Percentiles rank a stretch among this genome's conserved stretches.
phyloP scores from a whole-genome alignment of 768 basidiomycete genomes.

The Macrolepiota fuliginosa region DNA sequence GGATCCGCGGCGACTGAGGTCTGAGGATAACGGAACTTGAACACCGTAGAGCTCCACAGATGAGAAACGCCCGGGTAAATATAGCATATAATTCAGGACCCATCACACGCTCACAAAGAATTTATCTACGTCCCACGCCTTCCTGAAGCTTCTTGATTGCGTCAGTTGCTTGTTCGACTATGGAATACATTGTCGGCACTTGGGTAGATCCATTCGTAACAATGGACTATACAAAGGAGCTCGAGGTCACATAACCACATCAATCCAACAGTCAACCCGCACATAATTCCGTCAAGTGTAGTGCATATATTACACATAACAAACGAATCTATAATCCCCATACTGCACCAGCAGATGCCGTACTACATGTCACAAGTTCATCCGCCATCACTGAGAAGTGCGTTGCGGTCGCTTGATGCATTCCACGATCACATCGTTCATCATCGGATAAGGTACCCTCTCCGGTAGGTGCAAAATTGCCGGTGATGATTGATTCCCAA shows the following conservation, averaged over 20 bases:
- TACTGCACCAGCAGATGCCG: constrained; percentile 23
- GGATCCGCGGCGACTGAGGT: not conserved
- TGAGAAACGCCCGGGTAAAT: not conserved
- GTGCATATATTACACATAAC: too few species aligned
- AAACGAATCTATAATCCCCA: constrained; percentile 30
- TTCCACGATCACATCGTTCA: not conserved
- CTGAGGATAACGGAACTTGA: not conserved
- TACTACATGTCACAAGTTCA: constrained; percentile 27
- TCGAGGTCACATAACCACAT: too few species aligned
- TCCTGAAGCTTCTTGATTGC: not conserved
- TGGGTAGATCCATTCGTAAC: constrained; percentile 4
- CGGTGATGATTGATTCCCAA: not conserved
- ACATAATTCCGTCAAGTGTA: too few species aligned
- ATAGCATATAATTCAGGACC: not conserved
- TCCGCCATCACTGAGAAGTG: constrained; percentile 15
- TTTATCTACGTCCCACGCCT: not conserved
- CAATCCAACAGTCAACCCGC: too few species aligned
- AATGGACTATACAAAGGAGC: not conserved
- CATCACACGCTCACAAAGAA: not conserved
- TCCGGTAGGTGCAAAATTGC: too few species aligned
- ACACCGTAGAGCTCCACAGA: not conserved
- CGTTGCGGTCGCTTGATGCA: not conserved
- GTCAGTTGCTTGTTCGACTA: constrained; percentile 9
- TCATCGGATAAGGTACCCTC: not conserved
- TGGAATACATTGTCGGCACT: not conserved